These are phyloP conservation scores for Saprolegnia parasitica DNA, from an alignment of 352 stramenopile species.

Conservation along the genomic window DNA sequence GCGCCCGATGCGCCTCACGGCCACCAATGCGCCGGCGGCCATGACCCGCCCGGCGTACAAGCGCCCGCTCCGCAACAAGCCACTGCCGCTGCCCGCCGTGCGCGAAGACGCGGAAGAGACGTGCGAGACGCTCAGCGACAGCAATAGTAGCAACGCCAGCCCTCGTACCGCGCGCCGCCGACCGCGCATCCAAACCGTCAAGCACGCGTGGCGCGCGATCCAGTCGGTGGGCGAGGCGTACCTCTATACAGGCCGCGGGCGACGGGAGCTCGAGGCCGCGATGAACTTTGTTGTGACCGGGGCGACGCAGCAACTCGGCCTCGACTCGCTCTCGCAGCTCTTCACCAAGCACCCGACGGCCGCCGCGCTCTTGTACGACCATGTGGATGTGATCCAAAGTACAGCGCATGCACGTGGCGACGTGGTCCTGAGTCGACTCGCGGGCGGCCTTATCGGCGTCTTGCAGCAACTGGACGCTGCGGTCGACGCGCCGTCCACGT, in stretches of 20 bases:
- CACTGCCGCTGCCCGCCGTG: neutral
- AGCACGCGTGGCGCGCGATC: constrained; percentile 3
- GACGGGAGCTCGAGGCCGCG: neutral
- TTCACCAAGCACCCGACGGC: constrained; percentile 5
- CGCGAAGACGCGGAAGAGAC: constrained; percentile 2
- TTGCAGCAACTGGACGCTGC: constrained; percentile 10
- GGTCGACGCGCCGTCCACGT: neutral
- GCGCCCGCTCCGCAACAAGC: too few species aligned
- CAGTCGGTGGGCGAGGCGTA: neutral
- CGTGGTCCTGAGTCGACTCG: neutral
- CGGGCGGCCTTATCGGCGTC: neutral
- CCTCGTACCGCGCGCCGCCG: too few species aligned
- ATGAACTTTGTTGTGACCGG: constrained; percentile 18
- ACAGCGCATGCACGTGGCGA: constrained; percentile 8
- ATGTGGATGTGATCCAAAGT: constrained; percentile 2
- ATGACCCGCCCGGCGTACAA: too few species aligned
- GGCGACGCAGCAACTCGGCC: neutral
- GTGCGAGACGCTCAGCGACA: too few species aligned
- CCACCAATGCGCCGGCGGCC: neutral
- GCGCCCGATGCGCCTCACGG: neutral
- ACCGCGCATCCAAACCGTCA: neutral
- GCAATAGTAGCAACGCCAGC: neutral
- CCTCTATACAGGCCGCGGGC: constrained; percentile 3
- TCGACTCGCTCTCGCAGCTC: neutral
- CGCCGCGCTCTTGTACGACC: constrained; percentile 3